These are phyloP conservation scores for Solanum boliviense DNA, from an alignment of 257 asterid species.

Conservation along the genomic window DNA sequence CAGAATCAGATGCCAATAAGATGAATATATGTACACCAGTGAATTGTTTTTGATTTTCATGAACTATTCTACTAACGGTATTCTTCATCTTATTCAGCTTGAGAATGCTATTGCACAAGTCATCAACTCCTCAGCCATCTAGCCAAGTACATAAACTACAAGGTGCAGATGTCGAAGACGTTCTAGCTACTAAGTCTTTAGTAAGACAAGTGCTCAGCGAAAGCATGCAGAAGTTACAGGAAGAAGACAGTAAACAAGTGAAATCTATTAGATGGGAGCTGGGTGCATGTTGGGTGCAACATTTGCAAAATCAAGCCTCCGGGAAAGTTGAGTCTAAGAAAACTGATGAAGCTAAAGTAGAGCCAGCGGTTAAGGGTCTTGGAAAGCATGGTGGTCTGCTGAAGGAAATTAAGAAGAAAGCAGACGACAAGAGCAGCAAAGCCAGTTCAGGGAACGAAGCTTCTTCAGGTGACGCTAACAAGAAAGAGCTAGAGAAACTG, in stretches of 20 bases:
- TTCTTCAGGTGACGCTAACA: constrained; percentile 21
- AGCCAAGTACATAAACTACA: constrained; percentile 47
- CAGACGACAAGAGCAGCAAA: constrained; percentile 37
- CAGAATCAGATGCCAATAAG: neutral
- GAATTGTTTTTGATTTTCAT: neutral
- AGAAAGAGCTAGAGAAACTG: constrained; percentile 21
- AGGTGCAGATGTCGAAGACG: constrained; percentile 42
- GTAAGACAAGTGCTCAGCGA: constrained; percentile 48
- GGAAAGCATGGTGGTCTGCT: constrained; percentile 78
- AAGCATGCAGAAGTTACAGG: constrained; percentile 45
- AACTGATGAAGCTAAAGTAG: constrained; percentile 45
- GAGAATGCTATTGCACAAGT: constrained; percentile 66
- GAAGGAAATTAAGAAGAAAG: constrained; percentile 66
- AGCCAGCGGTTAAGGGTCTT: constrained; percentile 78
- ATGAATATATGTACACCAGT: neutral
- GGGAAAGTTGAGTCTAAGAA: constrained; percentile 28
- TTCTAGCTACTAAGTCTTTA: constrained; percentile 22
- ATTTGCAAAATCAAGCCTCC: constrained; percentile 80
- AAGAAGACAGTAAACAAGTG: constrained; percentile 29
- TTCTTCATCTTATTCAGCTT: constrained; percentile 33
- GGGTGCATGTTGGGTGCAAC: constrained; percentile 98
- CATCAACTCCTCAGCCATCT: constrained; percentile 39
- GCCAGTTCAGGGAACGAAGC: constrained; percentile 31
- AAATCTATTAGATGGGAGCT: constrained; percentile 96
- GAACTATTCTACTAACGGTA: neutral